These are phyloP conservation scores for Ustilago trichophora DNA, from an alignment of 1,284 basidiomycete genomes.

Conservation along the genomic window DNA sequence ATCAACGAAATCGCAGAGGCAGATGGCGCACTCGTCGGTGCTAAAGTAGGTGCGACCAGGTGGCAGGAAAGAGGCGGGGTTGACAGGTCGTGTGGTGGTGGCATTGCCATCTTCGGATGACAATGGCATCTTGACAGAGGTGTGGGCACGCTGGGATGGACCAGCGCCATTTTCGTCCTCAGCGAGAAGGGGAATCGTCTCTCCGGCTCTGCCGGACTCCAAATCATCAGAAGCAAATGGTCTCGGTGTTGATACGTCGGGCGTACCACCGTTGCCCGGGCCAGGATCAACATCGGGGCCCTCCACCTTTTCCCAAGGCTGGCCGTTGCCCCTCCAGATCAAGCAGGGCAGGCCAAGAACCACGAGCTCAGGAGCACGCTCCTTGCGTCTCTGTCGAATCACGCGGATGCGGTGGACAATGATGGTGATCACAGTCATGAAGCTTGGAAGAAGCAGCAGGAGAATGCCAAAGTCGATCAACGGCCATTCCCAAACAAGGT, in stretches of 20 bases:
- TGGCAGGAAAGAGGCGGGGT: constrained; percentile 43
- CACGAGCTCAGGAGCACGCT: constrained; percentile 60
- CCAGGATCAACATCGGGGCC: constrained; percentile 46
- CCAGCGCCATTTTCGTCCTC: constrained; percentile 50
- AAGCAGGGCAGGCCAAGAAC: constrained; percentile 61
- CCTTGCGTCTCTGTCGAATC: constrained; percentile 55
- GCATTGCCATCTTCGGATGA: background rate
- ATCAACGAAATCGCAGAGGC: constrained; percentile 61
- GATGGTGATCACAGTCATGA: constrained; percentile 61
- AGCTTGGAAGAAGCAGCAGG: constrained; percentile 61
- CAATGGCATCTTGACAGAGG: constrained; percentile 16
- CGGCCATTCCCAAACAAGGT: constrained; percentile 60
- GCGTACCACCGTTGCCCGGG: constrained; percentile 32
- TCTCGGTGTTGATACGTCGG: background rate
- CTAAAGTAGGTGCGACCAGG: constrained; percentile 56
- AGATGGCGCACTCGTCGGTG: constrained; percentile 64
- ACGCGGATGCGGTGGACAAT: constrained; percentile 58
- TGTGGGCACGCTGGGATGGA: constrained; percentile 26
- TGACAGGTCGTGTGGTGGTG: constrained; percentile 9
- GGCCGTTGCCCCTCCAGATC: constrained; percentile 59
- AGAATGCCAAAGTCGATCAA: constrained; percentile 61
- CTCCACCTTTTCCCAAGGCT: constrained; percentile 61
- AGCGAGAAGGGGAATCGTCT: constrained; percentile 33
- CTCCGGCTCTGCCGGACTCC: constrained; percentile 23
- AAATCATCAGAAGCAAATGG: constrained; percentile 20